Conservation (phyloP, 2,329 filamentous ascomycete genomes). For the Talaromyces rugulosus region DNA sequence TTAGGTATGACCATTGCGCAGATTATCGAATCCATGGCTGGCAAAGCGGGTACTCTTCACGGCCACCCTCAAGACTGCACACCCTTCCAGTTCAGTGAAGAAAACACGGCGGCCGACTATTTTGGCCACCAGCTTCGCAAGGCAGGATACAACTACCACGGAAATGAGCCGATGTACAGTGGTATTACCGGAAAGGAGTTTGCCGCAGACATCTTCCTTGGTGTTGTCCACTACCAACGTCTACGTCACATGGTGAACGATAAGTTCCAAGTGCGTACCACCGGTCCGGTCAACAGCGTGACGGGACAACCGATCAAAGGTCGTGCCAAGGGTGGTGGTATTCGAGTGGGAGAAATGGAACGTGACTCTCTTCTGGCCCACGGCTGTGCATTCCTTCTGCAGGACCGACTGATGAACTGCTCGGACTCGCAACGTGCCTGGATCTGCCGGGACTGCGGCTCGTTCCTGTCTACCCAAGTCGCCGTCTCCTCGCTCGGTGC, state of each 20-base stretch:
- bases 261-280: constrained; percentile 97
- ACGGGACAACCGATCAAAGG: constrained; percentile 98
- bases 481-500: constrained; percentile 32
- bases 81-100: constrained; percentile 89
- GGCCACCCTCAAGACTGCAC: constrained; percentile 95
- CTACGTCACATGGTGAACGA: constrained; percentile 99
- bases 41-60: constrained; percentile 90
- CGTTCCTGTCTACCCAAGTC: constrained; percentile 77
- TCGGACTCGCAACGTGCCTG: constrained; percentile 87
- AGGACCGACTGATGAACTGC: constrained; percentile 95
- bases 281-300: constrained; percentile 81
- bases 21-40: constrained; percentile 95
- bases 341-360: constrained; percentile 99
- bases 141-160: constrained; percentile 96
- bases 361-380: constrained; percentile 91
- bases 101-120: constrained; percentile 86
- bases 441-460: constrained; percentile 85
- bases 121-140: constrained; percentile 94
- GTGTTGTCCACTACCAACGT: constrained; percentile 96
- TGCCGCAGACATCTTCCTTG: constrained; percentile 90
- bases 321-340: constrained; percentile 92
- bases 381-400: constrained; percentile 88
- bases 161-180: constrained; percentile 98
- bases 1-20: constrained; percentile 91
- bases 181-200: constrained; percentile 95